A percentile compares a stretch with the other conserved stretches of the same genome.
Conservation (phyloP, 2,329 filamentous ascomycete species). For the Fulvia fulva region DNA sequence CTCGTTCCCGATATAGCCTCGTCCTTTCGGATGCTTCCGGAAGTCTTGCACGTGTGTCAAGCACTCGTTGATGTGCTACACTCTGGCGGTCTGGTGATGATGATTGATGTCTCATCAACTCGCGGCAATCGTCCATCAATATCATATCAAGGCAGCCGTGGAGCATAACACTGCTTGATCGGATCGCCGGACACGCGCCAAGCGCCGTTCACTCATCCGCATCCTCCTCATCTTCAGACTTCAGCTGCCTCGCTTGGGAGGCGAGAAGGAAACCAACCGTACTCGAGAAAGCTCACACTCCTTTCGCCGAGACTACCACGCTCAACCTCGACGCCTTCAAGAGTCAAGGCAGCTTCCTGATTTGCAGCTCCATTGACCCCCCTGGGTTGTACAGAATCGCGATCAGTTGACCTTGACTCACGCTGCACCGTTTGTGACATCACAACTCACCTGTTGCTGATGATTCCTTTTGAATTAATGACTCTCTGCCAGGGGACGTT, state of each 20-base stretch:
- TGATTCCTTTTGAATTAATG: slow-evolving; percentile 79
- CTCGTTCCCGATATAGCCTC: not conserved
- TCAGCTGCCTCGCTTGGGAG: slow-evolving; percentile 31
- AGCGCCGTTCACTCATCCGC: not conserved
- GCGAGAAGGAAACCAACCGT: slow-evolving; percentile 47
- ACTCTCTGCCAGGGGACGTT: slow-evolving; percentile 96
- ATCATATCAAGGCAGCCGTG: not conserved
- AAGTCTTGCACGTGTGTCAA: not conserved
- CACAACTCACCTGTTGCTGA: slow-evolving; percentile 70
- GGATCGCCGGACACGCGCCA: not conserved
- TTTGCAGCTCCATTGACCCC: slow-evolving; percentile 42
- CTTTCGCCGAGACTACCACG: slow-evolving; percentile 46
- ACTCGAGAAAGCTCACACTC: slow-evolving; percentile 42
- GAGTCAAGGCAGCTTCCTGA: slow-evolving; percentile 45
- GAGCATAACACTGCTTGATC: not conserved
- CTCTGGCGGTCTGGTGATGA: not conserved
- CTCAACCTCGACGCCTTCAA: slow-evolving; percentile 47
- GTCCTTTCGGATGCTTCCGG: not conserved
- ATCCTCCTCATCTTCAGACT: slow-evolving; percentile 22
- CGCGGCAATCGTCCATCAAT: not conserved
- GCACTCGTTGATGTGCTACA: not conserved
- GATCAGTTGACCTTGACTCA: slow-evolving; percentile 10
- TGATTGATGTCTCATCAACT: not conserved
- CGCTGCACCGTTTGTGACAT: not conserved
- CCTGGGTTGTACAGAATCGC: slow-evolving; percentile 18